Conservation (phyloP, 352 stramenopile species). For the Globisporangium barbulae region DNA sequence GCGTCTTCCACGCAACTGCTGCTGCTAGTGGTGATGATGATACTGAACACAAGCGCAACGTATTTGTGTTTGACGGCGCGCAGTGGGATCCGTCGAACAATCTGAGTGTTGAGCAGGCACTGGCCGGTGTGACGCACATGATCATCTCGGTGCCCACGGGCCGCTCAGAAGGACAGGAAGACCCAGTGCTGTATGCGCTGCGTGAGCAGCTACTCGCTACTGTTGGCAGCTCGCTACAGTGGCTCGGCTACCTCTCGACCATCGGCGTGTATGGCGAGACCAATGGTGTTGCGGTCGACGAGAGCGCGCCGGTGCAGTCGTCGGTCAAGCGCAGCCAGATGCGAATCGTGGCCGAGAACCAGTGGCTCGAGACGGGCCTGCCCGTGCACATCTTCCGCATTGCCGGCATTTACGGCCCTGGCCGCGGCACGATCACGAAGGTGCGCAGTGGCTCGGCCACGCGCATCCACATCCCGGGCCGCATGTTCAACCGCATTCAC, state of each 20-base stretch:
- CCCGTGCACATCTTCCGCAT: constrained; percentile 88
- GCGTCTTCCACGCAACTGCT: constrained; percentile 33
- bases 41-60: constrained; percentile 27
- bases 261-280: constrained; percentile 94
- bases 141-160: constrained; percentile 69
- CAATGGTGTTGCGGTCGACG: constrained; percentile 77
- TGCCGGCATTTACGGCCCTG: constrained; percentile 90
- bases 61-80: constrained; percentile 82
- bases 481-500: constrained; percentile 89
- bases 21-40: background rate
- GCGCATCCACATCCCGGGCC: constrained; percentile 68
- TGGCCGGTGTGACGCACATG: constrained; percentile 67
- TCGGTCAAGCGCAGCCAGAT: constrained; percentile 61
- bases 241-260: constrained; percentile 90
- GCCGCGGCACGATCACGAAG: constrained; percentile 75
- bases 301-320: constrained; percentile 73
- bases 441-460: constrained; percentile 63
- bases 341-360: constrained; percentile 69
- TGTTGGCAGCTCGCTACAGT: constrained; percentile 54
- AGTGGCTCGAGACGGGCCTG: constrained; percentile 70
- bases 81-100: constrained; percentile 40
- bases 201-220: constrained; percentile 34
- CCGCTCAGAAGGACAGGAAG: constrained; percentile 38
- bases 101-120: constrained; percentile 36
- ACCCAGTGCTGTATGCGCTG: constrained; percentile 69